These are phyloP conservation scores for Umbelopsis vinacea DNA, from an alignment of 192 early-diverging fungal species.

Conservation along the genomic window DNA sequence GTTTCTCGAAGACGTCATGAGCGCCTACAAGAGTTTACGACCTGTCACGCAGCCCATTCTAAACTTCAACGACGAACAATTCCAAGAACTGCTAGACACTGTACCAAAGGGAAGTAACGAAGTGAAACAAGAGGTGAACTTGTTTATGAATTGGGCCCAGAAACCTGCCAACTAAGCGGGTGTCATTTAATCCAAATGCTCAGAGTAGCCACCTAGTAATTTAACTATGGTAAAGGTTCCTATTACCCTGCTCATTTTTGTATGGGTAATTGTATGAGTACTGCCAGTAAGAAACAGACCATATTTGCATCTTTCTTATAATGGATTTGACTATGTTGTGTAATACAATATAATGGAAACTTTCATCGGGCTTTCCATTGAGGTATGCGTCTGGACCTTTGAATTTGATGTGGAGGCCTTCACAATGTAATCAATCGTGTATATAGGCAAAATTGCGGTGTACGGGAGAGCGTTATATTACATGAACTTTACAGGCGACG, in stretches of 20 bases:
- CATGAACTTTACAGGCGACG: slow-evolving; percentile 17
- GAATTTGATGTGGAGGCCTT: too few species aligned
- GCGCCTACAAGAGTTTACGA: background rate
- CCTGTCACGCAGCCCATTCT: background rate
- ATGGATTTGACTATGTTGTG: too few species aligned
- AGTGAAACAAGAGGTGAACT: background rate
- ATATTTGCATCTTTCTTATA: too few species aligned
- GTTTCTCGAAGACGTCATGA: background rate
- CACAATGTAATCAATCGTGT: background rate
- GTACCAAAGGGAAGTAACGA: background rate
- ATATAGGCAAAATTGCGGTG: background rate
- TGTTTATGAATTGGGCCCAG: background rate
- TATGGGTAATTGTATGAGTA: background rate
- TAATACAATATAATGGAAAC: too few species aligned
- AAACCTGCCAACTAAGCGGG: background rate
- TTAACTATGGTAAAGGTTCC: too few species aligned
- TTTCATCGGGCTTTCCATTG: too few species aligned
- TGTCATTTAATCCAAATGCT: too few species aligned
- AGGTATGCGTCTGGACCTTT: too few species aligned
- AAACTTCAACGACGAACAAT: background rate
- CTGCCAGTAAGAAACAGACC: too few species aligned
- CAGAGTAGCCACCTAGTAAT: too few species aligned
- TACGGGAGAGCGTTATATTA: slow-evolving; percentile 12
- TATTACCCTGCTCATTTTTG: background rate
- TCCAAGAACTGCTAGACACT: background rate